Conservation (phyloP, 2,329 filamentous ascomycete genomes). For the Xylaria sp. region DNA sequence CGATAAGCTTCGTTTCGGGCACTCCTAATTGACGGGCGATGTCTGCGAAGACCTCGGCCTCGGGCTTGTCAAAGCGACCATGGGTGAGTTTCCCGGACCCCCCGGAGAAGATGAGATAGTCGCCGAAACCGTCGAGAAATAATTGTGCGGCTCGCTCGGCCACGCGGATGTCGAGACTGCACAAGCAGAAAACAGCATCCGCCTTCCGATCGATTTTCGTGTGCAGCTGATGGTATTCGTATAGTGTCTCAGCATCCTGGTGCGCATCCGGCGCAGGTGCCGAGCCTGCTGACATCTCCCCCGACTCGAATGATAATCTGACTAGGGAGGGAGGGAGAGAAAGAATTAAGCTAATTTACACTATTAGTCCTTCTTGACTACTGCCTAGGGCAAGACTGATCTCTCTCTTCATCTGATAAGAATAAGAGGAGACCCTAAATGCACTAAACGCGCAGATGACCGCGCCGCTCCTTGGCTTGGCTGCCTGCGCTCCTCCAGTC, state of each 20-base stretch:
- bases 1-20: conserved; percentile 45
- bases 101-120: conserved; percentile 52
- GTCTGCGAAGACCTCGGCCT: conserved; percentile 51
- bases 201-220: conserved; percentile 43
- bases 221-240: conserved; percentile 51
- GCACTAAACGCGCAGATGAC: too few relatives aligned
- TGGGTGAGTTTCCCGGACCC: conserved; percentile 49
- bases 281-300: not conserved
- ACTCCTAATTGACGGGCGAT: conserved; percentile 49
- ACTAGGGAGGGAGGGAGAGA: not conserved
- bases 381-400: too few relatives aligned
- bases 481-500: not conserved
- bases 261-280: conserved; percentile 23
- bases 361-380: not conserved
- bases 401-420: too few relatives aligned
- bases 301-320: not conserved
- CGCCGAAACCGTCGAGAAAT: conserved; percentile 47
- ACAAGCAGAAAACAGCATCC: conserved; percentile 53
- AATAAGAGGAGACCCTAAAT: too few relatives aligned
- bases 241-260: conserved; percentile 47
- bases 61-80: conserved; percentile 46
- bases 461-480: too few relatives aligned
- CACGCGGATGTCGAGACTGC: conserved; percentile 53
- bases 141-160: conserved; percentile 50
- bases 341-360: too few relatives aligned